Conservation (phyloP, 768 basidiomycete genomes). For the Pleurotus giganteus region DNA sequence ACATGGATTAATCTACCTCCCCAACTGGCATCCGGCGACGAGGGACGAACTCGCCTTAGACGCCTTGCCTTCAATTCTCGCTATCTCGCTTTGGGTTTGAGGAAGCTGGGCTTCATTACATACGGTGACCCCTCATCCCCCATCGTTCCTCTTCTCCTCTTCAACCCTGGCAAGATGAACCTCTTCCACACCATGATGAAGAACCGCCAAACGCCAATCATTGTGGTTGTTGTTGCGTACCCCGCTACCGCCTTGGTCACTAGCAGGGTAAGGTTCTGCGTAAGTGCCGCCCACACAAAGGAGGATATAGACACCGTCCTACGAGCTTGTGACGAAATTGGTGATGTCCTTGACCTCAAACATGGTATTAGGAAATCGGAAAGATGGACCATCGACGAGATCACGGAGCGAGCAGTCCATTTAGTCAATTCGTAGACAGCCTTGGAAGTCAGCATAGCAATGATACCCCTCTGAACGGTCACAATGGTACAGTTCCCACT, state of each 20-base stretch:
- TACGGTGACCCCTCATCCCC: conserved; percentile 91
- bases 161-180: conserved; percentile 92
- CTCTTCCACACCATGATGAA: conserved; percentile 90
- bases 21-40: conserved; percentile 73
- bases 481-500: too few species aligned
- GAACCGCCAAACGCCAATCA: conserved; percentile 73
- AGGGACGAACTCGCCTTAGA: conserved; percentile 79
- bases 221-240: conserved; percentile 89
- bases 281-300: conserved; percentile 95
- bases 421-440: conserved; percentile 48
- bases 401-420: conserved; percentile 71
- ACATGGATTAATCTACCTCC: conserved; percentile 77
- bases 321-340: conserved; percentile 88
- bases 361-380: conserved; percentile 55
- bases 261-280: conserved; percentile 88
- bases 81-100: conserved; percentile 83
- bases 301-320: conserved; percentile 89
- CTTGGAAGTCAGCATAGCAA: too few species aligned
- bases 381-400: conserved; percentile 78
- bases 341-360: conserved; percentile 87
- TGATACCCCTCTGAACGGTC: too few species aligned
- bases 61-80: conserved; percentile 94
- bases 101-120: conserved; percentile 94
- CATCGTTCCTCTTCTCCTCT: conserved; percentile 89
- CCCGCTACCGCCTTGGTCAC: conserved; percentile 89